phyloP scores from a whole-genome alignment of 1,284 basidiomycete genomes.

The Trichosporon faecale region DNA sequence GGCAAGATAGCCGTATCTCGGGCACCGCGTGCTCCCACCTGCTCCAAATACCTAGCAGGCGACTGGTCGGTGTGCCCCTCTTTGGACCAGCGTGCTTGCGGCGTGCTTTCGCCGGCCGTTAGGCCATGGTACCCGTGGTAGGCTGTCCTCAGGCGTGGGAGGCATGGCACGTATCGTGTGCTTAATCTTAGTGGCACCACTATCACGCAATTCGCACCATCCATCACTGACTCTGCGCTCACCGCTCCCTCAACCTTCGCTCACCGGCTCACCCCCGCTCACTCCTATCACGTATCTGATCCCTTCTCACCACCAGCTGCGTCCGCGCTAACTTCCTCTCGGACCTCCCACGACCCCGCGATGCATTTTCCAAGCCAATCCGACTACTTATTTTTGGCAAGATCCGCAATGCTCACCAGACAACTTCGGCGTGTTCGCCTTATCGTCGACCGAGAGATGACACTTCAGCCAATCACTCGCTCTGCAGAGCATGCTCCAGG shows the following conservation, averaged over 20 bases:
- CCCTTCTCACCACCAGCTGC: background rate
- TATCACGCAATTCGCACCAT: conserved; percentile 8
- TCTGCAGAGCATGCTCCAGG: background rate
- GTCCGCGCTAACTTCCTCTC: background rate
- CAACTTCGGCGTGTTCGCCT: conserved; percentile 5
- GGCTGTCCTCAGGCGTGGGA: background rate
- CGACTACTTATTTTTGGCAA: background rate
- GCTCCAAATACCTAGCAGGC: background rate
- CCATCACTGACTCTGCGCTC: conserved; percentile 4
- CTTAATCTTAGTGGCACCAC: background rate
- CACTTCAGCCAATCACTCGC: background rate
- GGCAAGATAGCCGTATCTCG: background rate
- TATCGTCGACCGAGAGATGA: background rate
- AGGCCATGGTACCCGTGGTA: too few relatives aligned
- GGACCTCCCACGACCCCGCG: background rate
- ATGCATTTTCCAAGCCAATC: background rate
- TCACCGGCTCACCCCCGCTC: background rate
- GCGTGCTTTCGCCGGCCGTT: background rate
- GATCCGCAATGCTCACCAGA: background rate
- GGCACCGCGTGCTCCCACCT: background rate
- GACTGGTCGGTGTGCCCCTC: background rate
- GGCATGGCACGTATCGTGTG: background rate
- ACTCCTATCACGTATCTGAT: background rate
- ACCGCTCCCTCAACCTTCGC: background rate
- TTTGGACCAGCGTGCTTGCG: too few relatives aligned